Evolutionary conservation across 2,329 filamentous ascomycete genomes (phyloP), one percentile per base, ranked within the genome.

Genomic region (Fusarium luffae): DNA sequence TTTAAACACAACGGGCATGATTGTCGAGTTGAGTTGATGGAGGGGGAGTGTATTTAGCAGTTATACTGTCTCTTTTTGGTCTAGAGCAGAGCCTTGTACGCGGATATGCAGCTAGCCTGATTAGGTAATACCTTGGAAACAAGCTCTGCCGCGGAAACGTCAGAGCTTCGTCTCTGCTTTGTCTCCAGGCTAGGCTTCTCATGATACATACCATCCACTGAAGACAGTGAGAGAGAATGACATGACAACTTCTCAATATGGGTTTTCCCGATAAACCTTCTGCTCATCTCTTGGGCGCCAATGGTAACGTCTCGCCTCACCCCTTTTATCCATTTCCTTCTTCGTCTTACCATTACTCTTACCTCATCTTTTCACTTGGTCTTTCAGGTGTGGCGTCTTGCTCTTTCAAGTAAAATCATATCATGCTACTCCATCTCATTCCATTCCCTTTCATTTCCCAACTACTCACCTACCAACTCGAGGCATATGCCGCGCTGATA

Each of bases 281-380:
- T 63, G 85, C 87, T 42, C 85, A 88, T 74, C 80, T 90, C 11
- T 79, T 86, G 58, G 88, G 87, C 66, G 87, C 88, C 18, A 89
- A 86, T 76, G 87, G 88, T 88, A 74, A 73, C 80, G 79, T 19
- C 10, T 54, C 23, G 18, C 32, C 32, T 30, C 12, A 30, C 28
- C 48, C 21, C n/a, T 23, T 46, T 57, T 28, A 37, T 37, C 34
- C 21, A 42, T 44, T 34, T 46, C 21, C 23, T 25, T 49, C 4
- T 13, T 41, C 40, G 28, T 19, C 52, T 28, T 12, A 37, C 57
- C 7, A 6, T 30, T 30, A 30, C 28, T 30, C 25, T 42, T 40
- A 44, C 16, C 32, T 51, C 49, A 25, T 51, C 23, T 23, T 48
- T 43, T 41, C 37, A 37, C 59, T 69, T 67, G 32, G 19, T n/a